These are phyloP conservation scores for Coelastrella sp. DNA, from an alignment of 139 green algal species.

Conservation along the genomic window DNA sequence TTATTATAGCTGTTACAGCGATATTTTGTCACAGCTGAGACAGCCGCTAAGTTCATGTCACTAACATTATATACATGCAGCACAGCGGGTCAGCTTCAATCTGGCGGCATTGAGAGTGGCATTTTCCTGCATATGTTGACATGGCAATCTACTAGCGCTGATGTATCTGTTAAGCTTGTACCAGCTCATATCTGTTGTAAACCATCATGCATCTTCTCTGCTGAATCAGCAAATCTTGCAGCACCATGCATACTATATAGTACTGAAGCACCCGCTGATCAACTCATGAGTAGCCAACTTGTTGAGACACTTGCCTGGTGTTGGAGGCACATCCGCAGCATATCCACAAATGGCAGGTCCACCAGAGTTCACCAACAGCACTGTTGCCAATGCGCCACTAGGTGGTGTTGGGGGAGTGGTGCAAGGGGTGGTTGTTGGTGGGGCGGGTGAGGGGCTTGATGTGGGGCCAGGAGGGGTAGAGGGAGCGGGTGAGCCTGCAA, in stretches of 20 bases:
- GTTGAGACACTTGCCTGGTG: background rate
- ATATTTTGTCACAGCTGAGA: no score
- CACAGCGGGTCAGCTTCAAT: no score
- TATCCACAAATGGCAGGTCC: conserved; percentile 3
- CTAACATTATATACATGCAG: background rate
- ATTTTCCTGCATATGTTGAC: no score
- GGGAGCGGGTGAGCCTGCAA: background rate
- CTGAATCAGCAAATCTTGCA: no score
- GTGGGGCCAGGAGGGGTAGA: background rate
- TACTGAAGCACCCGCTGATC: background rate
- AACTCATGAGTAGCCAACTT: no score
- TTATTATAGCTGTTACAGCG: no score
- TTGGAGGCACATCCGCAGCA: background rate
- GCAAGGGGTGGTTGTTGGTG: background rate
- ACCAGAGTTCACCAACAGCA: background rate
- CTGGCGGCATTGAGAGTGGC: no score
- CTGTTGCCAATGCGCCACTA: background rate
- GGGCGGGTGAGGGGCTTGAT: background rate
- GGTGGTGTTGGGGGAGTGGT: background rate
- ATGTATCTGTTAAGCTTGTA: no score
- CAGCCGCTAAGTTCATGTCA: no score
- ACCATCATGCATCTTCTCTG: no score
- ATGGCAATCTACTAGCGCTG: no score
- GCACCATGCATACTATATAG: background rate
- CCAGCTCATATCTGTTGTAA: no score